These are phyloP conservation scores for Rhynchospora pubera DNA, from an alignment of 176 grass and related monocot genomes.

Conservation along the genomic window DNA sequence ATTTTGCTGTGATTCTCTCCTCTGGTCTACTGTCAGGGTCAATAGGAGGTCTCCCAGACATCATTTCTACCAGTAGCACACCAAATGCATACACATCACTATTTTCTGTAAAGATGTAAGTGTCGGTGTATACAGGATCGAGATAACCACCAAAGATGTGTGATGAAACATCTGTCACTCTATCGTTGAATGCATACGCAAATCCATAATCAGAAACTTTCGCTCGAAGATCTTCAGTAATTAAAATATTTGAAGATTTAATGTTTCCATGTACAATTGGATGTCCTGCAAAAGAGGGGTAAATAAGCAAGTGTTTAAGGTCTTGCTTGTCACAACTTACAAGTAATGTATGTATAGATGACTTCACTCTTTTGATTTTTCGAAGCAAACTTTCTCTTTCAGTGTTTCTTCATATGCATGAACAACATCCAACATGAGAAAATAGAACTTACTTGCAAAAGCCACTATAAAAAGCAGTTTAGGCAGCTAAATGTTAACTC, in stretches of 20 bases:
- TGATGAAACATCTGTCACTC: not conserved
- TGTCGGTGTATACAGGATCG: not conserved
- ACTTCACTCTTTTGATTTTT: not conserved
- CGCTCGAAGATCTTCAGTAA: not conserved
- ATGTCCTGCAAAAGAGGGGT: not conserved
- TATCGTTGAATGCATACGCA: not conserved
- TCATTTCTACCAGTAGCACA: constrained; percentile 1
- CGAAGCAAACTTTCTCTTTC: not conserved
- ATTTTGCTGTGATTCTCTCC: not conserved
- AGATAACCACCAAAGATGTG: not conserved
- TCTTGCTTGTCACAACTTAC: not conserved
- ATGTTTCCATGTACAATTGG: constrained; percentile 14
- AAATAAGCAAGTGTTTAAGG: not conserved
- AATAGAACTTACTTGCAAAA: not conserved
- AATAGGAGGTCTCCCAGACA: constrained; percentile 6
- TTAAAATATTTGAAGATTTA: constrained; percentile 5
- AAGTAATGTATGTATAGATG: not conserved
- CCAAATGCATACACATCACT: constrained; percentile 6
- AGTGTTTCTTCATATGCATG: not conserved
- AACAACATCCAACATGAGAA: not conserved
- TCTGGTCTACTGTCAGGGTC: not conserved
- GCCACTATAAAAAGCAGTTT: not conserved
- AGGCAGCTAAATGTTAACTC: too few relatives aligned
- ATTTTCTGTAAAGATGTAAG: not conserved
- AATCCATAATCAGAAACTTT: constrained; percentile 4